Evolutionary conservation across 2,329 filamentous ascomycete genomes (phyloP).

Genomic region (Chaetothyriales sp.): DNA sequence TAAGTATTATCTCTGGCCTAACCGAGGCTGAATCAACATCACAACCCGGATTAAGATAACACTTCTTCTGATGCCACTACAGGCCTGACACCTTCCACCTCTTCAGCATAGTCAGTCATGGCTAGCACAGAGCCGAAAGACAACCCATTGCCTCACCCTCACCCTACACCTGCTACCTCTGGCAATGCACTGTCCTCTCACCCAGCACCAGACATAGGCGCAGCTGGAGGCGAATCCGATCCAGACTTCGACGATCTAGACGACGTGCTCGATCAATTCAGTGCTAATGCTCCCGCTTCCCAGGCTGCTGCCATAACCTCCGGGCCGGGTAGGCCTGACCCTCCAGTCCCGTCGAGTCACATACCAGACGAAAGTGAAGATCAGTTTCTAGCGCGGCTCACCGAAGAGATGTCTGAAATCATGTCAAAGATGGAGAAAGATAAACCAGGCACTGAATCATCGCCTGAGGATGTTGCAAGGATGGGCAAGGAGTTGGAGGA

Average conservation of each 20-base stretch:
- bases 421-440: constrained; percentile 12
- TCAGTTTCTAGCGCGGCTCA: constrained; percentile 15
- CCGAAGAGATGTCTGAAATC: constrained; percentile 16
- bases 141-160: background rate
- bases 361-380: constrained; percentile 16
- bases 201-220: background rate
- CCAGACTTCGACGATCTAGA: constrained; percentile 93
- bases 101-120: background rate
- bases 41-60: background rate
- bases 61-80: too few species aligned
- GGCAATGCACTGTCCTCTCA: background rate
- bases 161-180: background rate
- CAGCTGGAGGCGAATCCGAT: constrained; percentile 52
- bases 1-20: background rate
- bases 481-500: constrained; percentile 18
- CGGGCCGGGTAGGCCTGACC: constrained; percentile 21
- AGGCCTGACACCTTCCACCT: background rate
- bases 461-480: constrained; percentile 13
- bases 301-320: constrained; percentile 19
- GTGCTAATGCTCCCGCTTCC: constrained; percentile 33
- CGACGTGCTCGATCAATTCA: constrained; percentile 88
- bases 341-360: constrained; percentile 19
- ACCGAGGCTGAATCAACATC: background rate
- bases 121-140: background rate
- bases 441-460: constrained; percentile 8